phyloP scores from a whole-genome alignment of 192 early-diverging fungal species.

The Coemansia sp. region DNA sequence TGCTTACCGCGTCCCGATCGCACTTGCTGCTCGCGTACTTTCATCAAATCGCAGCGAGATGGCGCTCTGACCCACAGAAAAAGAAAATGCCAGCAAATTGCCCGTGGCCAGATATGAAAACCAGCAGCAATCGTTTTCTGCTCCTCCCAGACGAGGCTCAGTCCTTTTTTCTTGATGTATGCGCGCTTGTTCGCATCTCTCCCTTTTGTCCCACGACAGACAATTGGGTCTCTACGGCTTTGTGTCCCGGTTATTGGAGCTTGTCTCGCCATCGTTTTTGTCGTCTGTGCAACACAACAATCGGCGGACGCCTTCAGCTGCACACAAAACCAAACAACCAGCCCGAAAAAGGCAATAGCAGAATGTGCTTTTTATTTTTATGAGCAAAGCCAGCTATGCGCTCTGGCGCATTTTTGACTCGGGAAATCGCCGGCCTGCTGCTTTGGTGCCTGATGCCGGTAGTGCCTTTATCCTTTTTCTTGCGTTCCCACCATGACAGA shows the following conservation, averaged over 20 bases:
- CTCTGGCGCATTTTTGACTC: not conserved
- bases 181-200: not conserved
- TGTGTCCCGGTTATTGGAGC: not conserved
- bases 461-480: not conserved
- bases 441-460: no score
- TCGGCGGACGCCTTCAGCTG: not conserved
- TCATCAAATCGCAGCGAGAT: not conserved
- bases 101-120: no score
- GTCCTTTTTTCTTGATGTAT: no score
- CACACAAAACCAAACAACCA: not conserved
- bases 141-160: no score
- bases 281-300: slow-evolving; percentile 1
- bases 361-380: not conserved
- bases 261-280: not conserved
- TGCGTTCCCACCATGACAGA: not conserved
- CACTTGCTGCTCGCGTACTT: not conserved
- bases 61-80: not conserved
- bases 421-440: not conserved
- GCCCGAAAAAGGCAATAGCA: not conserved
- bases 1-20: not conserved
- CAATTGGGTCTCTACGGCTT: not conserved
- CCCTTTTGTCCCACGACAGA: not conserved
- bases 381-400: not conserved
- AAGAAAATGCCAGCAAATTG: not conserved
- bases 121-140: no score